Conservation (phyloP, 2,329 filamentous ascomycete species). For the Incumbomyces delicatus region DNA sequence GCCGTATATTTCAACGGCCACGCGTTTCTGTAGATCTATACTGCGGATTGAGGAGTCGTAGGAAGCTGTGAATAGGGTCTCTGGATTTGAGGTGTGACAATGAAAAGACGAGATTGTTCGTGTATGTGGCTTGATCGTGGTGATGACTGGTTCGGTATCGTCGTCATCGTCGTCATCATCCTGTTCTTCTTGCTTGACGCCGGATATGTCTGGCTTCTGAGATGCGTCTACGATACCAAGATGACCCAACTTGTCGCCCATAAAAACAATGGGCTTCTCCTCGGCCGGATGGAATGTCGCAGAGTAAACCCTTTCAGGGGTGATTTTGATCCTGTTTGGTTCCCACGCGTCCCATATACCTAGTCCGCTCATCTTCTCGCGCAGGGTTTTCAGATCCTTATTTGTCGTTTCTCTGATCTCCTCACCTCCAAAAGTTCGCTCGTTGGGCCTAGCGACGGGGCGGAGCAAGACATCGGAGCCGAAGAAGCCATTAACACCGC, state of each 20-base stretch:
- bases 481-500: conserved; percentile 60
- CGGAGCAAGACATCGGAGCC: conserved; percentile 49
- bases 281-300: conserved; percentile 80
- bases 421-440: conserved; percentile 76
- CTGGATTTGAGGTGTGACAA: conserved; percentile 62
- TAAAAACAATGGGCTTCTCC: conserved; percentile 81
- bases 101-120: conserved; percentile 80
- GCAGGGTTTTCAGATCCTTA: conserved; percentile 60
- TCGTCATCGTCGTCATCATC: conserved; percentile 60
- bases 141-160: conserved; percentile 64
- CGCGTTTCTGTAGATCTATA: conserved; percentile 69
- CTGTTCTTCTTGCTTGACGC: conserved; percentile 38
- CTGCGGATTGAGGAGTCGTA: conserved; percentile 90
- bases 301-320: conserved; percentile 75
- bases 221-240: conserved; percentile 86
- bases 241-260: conserved; percentile 86
- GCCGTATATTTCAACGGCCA: conserved; percentile 72
- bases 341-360: conserved; percentile 74
- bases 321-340: conserved; percentile 86
- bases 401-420: conserved; percentile 72
- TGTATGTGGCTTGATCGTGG: conserved; percentile 80
- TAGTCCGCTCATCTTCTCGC: conserved; percentile 67
- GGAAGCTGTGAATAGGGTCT: conserved; percentile 71
- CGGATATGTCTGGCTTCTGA: conserved; percentile 48
- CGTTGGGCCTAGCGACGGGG: conserved; percentile 65